Evolutionary conservation across 306 rosid species (phyloP), one percentile per base, ranked within the genome.

Genomic region (Citrullus amarus): DNA sequence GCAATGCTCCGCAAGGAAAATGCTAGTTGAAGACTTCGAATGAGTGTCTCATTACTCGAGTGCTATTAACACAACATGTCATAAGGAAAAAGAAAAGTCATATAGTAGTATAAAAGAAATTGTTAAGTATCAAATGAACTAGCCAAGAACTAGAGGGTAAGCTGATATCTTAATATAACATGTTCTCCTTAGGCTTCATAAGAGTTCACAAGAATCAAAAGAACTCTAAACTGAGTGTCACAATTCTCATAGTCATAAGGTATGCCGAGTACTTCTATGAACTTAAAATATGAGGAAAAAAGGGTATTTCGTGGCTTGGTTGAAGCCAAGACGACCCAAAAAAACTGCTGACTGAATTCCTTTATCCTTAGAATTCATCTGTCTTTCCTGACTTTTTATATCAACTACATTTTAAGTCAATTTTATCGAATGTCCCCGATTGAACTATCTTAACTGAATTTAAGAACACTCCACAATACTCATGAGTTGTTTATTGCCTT

Each of bases 11-110:
- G 84, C 86, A 93, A 79, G 44, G 98, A 91, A 87, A 93, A 89
- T 66, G 95, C 91, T 50, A 93, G 88, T 83, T 91, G 98, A 80
- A 89, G 91, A 89, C 93, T 89, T 80, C 84, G 90, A 86, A 87
- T 81, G 50, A 89, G 85, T 48, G 89, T 78, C 84, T 91, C 91
- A 55, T 86, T 81, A 67, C 83, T 85, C 76, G 91, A 89, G 86
- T 87, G 87, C 96, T 93, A 60, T 50, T 74, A 46, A 32, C 46
- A 75, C 28, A 59, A 41, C 32, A 60, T 16, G 58, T 48, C 13
- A 22, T 25, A 75, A 39, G 16, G 59, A 73, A 16, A 16, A 53
- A 53, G 46, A 43, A 53, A 30, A 30, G 32, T 10, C 30, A 53
- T 50, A 51, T 18, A 11, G 12, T 2, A 10, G 38, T 73, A 50